Percentiles rank a stretch among this genome's conserved stretches.
Evolutionary conservation across 768 basidiomycete genomes (phyloP).

Genomic region (Pleurotus salmoneostramineus): DNA sequence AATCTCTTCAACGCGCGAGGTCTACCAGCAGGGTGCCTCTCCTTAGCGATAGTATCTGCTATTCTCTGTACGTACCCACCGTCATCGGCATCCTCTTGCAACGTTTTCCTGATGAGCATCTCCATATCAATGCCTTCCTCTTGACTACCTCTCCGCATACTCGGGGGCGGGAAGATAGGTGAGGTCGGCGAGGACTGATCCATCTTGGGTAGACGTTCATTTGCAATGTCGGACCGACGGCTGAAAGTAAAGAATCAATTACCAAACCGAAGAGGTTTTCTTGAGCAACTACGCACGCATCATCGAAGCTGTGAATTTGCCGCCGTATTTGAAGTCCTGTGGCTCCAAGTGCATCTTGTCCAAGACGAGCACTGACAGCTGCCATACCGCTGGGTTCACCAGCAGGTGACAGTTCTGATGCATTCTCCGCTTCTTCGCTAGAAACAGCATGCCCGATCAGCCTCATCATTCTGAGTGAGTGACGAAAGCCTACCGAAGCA

Average conservation of each 20-base stretch:
- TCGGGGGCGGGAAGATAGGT: conserved; percentile 56
- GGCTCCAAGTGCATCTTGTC: conserved; percentile 57
- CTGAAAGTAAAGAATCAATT: conserved; percentile 25
- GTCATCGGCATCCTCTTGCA: conserved; percentile 56
- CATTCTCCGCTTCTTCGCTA: conserved; percentile 79
- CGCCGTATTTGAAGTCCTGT: conserved; percentile 55
- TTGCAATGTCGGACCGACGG: conserved; percentile 67
- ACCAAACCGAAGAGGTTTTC: not conserved
- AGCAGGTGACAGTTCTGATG: conserved; percentile 55
- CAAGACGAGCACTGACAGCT: conserved; percentile 23
- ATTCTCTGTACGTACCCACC: conserved; percentile 54
- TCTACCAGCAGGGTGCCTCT: conserved; percentile 37
- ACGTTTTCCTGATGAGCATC: conserved; percentile 54
- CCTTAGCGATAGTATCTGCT: conserved; percentile 59
- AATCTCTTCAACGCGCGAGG: conserved; percentile 59
- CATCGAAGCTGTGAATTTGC: conserved; percentile 68
- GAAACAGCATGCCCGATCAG: not conserved
- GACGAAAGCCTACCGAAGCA: conserved; percentile 62
- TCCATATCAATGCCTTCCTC: conserved; percentile 58
- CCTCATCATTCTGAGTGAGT: not conserved
- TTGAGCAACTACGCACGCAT: conserved; percentile 51
- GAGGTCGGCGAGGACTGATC: conserved; percentile 35
- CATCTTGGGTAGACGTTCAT: conserved; percentile 62
- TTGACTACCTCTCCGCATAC: conserved; percentile 47
- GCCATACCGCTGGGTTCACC: conserved; percentile 21